Percentiles rank a stretch among this genome's conserved stretches.
Evolutionary conservation across 495 filamentous ascomycete species (phyloP).

Genomic region (Xylaria telfairii): DNA sequence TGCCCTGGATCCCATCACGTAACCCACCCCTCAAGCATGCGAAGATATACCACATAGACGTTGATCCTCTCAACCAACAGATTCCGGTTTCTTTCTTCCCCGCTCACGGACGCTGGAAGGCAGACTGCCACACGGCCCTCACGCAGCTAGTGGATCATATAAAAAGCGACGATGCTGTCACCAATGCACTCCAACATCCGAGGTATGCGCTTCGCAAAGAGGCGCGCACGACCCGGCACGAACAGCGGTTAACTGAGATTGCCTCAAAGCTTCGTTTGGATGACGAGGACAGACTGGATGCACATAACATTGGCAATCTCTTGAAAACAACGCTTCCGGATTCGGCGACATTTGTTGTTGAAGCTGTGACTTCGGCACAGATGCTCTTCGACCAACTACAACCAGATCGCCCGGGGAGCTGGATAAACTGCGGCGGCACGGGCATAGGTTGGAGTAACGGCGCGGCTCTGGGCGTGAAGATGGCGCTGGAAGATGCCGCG

Average conservation of each 20-base stretch:
- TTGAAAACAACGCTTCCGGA: slow-evolving; percentile 31
- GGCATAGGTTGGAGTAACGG: slow-evolving; percentile 50
- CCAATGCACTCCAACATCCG: slow-evolving; percentile 18
- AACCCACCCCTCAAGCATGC: slow-evolving; percentile 54
- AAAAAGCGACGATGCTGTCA: slow-evolving; percentile 16
- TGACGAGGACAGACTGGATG: slow-evolving; percentile 25
- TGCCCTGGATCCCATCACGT: slow-evolving; percentile 73
- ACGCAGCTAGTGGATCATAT: slow-evolving; percentile 41
- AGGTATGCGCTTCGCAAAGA: slow-evolving; percentile 27
- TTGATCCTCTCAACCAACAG: slow-evolving; percentile 74
- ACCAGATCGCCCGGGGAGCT: slow-evolving; percentile 36
- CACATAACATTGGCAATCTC: slow-evolving; percentile 36
- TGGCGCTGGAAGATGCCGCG: slow-evolving; percentile 34
- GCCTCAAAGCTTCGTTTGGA: slow-evolving; percentile 28
- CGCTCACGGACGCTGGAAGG: slow-evolving; percentile 44
- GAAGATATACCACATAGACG: slow-evolving; percentile 70
- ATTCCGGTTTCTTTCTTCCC: slow-evolving; percentile 63
- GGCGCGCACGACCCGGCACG: slow-evolving; percentile 25
- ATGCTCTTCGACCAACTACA: slow-evolving; percentile 44
- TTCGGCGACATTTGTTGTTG: slow-evolving; percentile 42
- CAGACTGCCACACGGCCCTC: slow-evolving; percentile 46
- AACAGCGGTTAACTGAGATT: slow-evolving; percentile 26
- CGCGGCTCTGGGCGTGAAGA: slow-evolving; percentile 41
- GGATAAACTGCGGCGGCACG: slow-evolving; percentile 46
- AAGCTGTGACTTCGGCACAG: slow-evolving; percentile 42